phyloP scores from a whole-genome alignment of 345 rosid genomes.

The Eucalyptus pauciflora region DNA sequence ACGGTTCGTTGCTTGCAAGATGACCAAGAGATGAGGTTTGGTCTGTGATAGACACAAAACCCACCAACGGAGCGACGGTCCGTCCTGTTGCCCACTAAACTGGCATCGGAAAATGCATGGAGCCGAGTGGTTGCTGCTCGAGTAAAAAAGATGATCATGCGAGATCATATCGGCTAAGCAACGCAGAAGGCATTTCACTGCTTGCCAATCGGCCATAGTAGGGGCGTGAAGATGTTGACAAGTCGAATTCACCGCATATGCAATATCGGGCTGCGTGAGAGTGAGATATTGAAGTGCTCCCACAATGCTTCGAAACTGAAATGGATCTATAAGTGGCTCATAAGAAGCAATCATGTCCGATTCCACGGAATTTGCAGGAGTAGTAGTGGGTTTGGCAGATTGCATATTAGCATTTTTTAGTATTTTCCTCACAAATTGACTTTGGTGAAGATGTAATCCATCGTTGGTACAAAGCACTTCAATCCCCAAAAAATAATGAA shows the following conservation, averaged over 20 bases:
- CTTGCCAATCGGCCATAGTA: neutral
- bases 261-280: neutral
- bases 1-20: neutral
- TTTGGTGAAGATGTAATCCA: neutral
- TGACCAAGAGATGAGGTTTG: neutral
- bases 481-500: neutral
- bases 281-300: neutral
- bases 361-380: neutral
- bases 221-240: neutral
- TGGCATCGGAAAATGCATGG: neutral
- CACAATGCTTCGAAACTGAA: neutral
- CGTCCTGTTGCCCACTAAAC: neutral
- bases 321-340: neutral
- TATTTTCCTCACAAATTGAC: neutral
- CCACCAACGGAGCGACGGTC: neutral
- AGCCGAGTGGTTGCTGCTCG: neutral
- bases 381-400: neutral
- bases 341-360: neutral
- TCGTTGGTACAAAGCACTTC: neutral
- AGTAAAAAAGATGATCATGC: neutral
- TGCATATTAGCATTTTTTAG: neutral
- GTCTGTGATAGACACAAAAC: neutral
- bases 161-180: neutral
- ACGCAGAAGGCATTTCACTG: neutral
- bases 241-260: neutral